Base-by-base conservation (phyloP, 116 monocot genomes). In the Cymodocea nodosa region DNA sequence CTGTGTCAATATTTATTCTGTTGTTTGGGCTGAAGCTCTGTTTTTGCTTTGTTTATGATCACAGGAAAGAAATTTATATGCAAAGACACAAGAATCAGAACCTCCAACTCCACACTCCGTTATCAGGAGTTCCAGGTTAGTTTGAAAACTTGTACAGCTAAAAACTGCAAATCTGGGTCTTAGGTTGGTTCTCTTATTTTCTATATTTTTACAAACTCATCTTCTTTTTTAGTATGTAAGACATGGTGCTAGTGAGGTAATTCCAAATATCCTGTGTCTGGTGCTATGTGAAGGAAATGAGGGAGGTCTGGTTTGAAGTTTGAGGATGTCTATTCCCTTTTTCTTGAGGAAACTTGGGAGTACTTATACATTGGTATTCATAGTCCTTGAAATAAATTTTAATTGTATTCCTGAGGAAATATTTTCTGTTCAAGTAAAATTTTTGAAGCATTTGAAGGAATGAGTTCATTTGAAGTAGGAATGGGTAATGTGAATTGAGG, bases 61-160 rank as follows among this genome's bases (percentile, higher is more conserved):
- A 15, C 83, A 87, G 87, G 87, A 95, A 69, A 79, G 82, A 83
- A 82, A 81, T 76, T 66, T 75, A 70, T 83, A 87, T 66, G 51
- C 52, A 37, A 89, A 82, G 77, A 67, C 75, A 61, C 84, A 78
- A 60, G 90, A 87, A 15, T 79, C 74, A 16, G 95, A 94, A 70
- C 87, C 94, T n/a, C 82, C 84, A 69, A 94, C 94, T 66, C 94
- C 94, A 63, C 70, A 71, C 56, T 90, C 95, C 13, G 66, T 80
- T 30, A 68, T 83, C 72, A 95, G 72, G 81, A 61, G 71, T 54
- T 74, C 76, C 64, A 90, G 86, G 95, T 89, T 58, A 24, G 57
- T 69, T 23, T 57, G 18, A 52, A 50, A 48, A 13, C 56, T 37
- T 36, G 6, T 68, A 15, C 5, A 16, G 14, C 15, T 24, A 17